phyloP scores from a whole-genome alignment of 2,329 filamentous ascomycete genomes.

The Fusarium decemcellulare region DNA sequence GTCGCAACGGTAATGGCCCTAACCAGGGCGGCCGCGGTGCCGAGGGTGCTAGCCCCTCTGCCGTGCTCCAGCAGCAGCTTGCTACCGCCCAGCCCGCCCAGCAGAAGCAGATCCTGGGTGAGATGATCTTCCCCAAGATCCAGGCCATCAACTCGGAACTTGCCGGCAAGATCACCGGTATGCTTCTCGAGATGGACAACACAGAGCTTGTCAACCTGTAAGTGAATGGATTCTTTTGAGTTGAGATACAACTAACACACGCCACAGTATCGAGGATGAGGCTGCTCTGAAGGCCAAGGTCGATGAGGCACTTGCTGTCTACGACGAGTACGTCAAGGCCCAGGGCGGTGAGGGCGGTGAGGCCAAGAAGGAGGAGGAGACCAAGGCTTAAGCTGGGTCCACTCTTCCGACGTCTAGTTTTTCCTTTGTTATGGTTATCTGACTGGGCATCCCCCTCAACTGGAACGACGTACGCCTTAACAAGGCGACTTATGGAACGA shows the following conservation, averaged over 20 bases:
- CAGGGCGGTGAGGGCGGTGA: constrained; percentile 66
- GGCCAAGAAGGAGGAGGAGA: constrained; percentile 65
- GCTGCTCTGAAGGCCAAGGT: constrained; percentile 93
- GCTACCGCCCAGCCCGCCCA: constrained; percentile 73
- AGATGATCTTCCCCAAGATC: constrained; percentile 99
- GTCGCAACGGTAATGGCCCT: constrained; percentile 60
- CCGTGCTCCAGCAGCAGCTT: constrained; percentile 71
- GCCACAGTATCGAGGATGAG: constrained; percentile 87
- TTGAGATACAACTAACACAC: constrained; percentile 32
- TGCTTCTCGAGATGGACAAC: constrained; percentile 99
- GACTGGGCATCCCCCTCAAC: constrained; percentile 45
- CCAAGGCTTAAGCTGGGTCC: constrained; percentile 55
- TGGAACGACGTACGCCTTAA: constrained; percentile 44
- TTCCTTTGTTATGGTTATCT: constrained; percentile 50
- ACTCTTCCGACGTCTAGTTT: constrained; percentile 32
- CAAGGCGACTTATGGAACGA: constrained; percentile 44
- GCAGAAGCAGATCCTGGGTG: constrained; percentile 99
- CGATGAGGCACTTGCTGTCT: constrained; percentile 95
- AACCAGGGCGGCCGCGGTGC: constrained; percentile 64
- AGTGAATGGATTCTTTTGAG: constrained; percentile 61
- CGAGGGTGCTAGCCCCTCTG: constrained; percentile 48
- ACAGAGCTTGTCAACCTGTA: constrained; percentile 93
- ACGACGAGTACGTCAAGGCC: constrained; percentile 98
- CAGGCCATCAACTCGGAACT: constrained; percentile 93
- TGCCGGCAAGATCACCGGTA: constrained; percentile 99